phyloP scores from a whole-genome alignment of 371 early-diverging fungal species.

The Mortierella sp. region DNA sequence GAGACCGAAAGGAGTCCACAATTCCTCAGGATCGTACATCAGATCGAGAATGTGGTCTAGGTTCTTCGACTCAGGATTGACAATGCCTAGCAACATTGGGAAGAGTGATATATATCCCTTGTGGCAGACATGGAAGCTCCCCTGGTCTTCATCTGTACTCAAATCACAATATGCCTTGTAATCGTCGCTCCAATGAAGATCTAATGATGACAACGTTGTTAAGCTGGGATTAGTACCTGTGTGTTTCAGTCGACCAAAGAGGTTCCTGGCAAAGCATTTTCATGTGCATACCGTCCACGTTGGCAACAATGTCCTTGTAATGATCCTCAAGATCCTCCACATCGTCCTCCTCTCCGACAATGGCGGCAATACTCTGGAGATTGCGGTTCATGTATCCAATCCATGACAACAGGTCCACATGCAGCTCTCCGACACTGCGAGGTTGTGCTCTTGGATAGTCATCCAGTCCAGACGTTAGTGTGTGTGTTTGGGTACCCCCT shows the following conservation, averaged over 20 bases:
- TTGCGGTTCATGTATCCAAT: constrained; percentile 82
- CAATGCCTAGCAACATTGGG: constrained; percentile 82
- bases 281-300: constrained; percentile 57
- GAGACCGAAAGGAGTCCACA: constrained; percentile 89
- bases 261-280: not conserved
- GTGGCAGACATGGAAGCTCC: constrained; percentile 79
- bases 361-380: constrained; percentile 73
- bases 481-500: constrained; percentile 87
- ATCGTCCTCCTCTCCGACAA: constrained; percentile 64
- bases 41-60: constrained; percentile 79
- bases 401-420: constrained; percentile 93
- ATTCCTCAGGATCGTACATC: constrained; percentile 73
- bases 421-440: constrained; percentile 85
- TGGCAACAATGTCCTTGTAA: constrained; percentile 60
- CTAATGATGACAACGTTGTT: constrained; percentile 55
- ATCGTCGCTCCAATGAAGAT: constrained; percentile 84
- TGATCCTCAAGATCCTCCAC: constrained; percentile 62
- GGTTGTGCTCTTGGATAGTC: constrained; percentile 92
- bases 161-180: constrained; percentile 84
- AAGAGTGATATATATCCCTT: constrained; percentile 89
- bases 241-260: no score
- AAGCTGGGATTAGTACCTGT: not conserved
- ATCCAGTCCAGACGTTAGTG: constrained; percentile 93
- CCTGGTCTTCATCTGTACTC: constrained; percentile 65
- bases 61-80: constrained; percentile 76